Conservation (phyloP, 148 eudicot species). For the Camellia lanceoleosa region DNA sequence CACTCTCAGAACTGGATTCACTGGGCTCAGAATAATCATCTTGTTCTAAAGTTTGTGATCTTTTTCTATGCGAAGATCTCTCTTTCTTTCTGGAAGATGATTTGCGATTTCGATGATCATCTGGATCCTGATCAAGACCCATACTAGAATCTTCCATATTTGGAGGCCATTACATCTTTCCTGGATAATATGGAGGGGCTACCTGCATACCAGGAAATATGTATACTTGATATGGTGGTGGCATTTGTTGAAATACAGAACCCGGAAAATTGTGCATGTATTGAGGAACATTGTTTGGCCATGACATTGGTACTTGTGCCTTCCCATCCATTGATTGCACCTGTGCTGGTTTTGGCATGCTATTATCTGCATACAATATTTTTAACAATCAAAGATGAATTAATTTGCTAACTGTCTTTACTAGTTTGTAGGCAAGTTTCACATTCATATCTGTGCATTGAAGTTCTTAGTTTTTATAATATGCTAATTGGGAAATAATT, state of each 20-base stretch:
- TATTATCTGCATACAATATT: slow-evolving; percentile 32
- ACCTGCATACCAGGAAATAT: slow-evolving; percentile 57
- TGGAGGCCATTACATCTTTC: slow-evolving; percentile 61
- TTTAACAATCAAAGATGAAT: not conserved
- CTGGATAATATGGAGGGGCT: slow-evolving; percentile 50
- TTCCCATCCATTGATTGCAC: slow-evolving; percentile 39
- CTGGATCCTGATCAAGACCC: slow-evolving; percentile 38
- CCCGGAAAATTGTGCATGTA: slow-evolving; percentile 60
- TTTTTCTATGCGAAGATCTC: slow-evolving; percentile 33
- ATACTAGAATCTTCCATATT: slow-evolving; percentile 38
- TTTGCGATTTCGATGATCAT: slow-evolving; percentile 32
- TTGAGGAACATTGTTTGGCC: slow-evolving; percentile 54
- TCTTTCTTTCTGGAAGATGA: slow-evolving; percentile 51
- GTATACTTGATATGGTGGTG: slow-evolving; percentile 66
- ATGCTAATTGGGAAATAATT: not conserved
- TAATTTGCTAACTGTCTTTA: not conserved
- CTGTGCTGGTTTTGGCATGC: slow-evolving; percentile 28
- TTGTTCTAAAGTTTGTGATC: slow-evolving; percentile 33
- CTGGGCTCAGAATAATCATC: slow-evolving; percentile 32
- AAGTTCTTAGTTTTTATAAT: too few species aligned
- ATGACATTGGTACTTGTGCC: slow-evolving; percentile 47
- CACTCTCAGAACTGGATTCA: slow-evolving; percentile 49
- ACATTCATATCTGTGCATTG: not conserved
- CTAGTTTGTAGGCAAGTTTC: not conserved
- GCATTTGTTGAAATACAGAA: slow-evolving; percentile 55